Conservation (phyloP, 164 flowering plant species). For the Magnolia sinica region DNA sequence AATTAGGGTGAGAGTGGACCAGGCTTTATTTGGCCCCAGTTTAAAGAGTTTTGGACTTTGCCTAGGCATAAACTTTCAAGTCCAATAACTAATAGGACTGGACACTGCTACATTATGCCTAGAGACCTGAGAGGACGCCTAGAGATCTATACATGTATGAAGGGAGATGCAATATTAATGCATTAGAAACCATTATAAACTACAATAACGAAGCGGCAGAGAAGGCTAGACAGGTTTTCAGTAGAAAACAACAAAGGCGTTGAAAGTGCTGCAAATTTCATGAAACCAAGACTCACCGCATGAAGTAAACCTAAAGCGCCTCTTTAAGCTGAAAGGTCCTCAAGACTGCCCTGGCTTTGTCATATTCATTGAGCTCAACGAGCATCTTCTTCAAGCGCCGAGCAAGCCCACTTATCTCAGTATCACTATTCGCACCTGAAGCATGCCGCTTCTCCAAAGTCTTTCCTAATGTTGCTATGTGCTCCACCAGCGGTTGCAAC, state of each 20-base stretch:
- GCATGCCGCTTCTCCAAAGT: conserved; percentile 51
- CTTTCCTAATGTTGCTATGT: conserved; percentile 49
- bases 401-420: conserved; percentile 65
- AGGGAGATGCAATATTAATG: background rate
- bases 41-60: too few species aligned
- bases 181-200: background rate
- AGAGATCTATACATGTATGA: background rate
- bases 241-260: background rate
- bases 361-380: conserved; percentile 85
- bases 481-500: conserved; percentile 79
- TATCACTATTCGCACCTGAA: conserved; percentile 39
- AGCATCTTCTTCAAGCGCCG: conserved; percentile 81
- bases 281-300: background rate
- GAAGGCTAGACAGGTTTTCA: background rate
- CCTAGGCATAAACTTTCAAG: too few species aligned
- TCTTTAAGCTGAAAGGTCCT: conserved; percentile 78
- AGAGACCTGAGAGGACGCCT: too few species aligned
- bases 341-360: conserved; percentile 62
- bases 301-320: conserved; percentile 42
- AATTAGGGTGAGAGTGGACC: too few species aligned
- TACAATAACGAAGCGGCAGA: background rate
- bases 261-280: background rate
- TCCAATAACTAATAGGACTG: too few species aligned
- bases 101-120: too few species aligned
- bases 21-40: too few species aligned